Base-by-base conservation (phyloP, 441 rosid genomes). In the Adansonia madagascariensis region DNA sequence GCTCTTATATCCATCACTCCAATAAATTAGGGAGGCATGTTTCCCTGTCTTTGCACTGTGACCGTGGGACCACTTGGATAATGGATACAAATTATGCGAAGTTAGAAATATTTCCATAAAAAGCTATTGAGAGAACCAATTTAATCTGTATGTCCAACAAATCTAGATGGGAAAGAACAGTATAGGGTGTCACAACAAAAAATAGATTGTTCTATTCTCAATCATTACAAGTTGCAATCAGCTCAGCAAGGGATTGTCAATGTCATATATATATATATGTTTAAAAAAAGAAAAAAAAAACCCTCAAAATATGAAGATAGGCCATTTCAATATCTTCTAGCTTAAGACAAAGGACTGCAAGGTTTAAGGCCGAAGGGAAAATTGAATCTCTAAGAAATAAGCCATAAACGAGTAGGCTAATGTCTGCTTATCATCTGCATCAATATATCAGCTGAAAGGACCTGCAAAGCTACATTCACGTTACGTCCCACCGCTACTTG, bases 221-320 rank as follows among this genome's bases (percentile, higher is more conserved):
- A 81, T 74, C 24, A 77, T 62, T 75, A 78, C 80, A 77, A 52
- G 59, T 76, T 72, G 76, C 77, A 79, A 79, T 80, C 78, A 70
- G 74, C 78, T 71, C 76, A 2, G 53, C 3, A 39, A 22, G 49
- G 70, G 79, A 77, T 75, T 78, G 73, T 77, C 64, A 77, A 47
- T 27, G 31, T 1, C 31, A 27, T 27, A 27, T 27, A 27, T 27
- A 27, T 27, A 27, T 27, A 27, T 27, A 24, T 24, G 31, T 27
- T 1, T 27, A 1, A 27, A 27, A 27, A 27, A 27, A 1, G 31
- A 27, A 27, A 27, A 27, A 27, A 76, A 71, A 68, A 73, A 57
- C 44, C 73, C 63, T 8, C 47, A 57, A 59, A 68, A 53, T 71
- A 75, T 73, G 72, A 74, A 52, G 74, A 70, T 4, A n/a, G 27